phyloP scores from a whole-genome alignment of 768 basidiomycete genomes.

The Mycena belliarum region DNA sequence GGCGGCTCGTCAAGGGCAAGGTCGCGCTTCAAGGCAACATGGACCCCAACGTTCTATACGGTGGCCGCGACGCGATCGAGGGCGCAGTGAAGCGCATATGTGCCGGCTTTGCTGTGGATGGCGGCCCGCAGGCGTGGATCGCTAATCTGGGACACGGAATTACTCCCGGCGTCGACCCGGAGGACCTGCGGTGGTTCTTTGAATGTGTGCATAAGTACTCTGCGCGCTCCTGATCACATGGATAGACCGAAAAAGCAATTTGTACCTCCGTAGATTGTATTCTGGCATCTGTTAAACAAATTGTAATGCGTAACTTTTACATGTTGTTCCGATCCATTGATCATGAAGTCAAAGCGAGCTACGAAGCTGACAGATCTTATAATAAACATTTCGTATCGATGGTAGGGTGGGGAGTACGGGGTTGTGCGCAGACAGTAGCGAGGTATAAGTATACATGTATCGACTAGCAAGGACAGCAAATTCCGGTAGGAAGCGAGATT shows the following conservation, averaged over 20 bases:
- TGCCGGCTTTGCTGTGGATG: slow-evolving; percentile 65
- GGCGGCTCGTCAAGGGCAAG: slow-evolving; percentile 56
- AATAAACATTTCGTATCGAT: slow-evolving; percentile 15
- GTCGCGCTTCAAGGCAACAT: slow-evolving; percentile 90
- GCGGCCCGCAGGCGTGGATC: slow-evolving; percentile 78
- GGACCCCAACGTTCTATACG: slow-evolving; percentile 87
- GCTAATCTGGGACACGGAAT: slow-evolving; percentile 97
- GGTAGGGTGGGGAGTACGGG: slow-evolving; percentile 22
- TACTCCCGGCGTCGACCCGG: slow-evolving; percentile 92
- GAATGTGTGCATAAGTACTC: slow-evolving; percentile 89
- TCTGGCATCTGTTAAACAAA: neutral
- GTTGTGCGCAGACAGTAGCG: slow-evolving; percentile 15
- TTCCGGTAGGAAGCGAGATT: slow-evolving; percentile 12
- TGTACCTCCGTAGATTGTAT: slow-evolving; percentile 13
- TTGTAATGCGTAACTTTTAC: slow-evolving; percentile 4
- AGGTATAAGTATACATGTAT: slow-evolving; percentile 16
- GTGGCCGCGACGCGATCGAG: slow-evolving; percentile 85
- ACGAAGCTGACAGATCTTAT: slow-evolving; percentile 8
- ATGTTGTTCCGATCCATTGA: neutral
- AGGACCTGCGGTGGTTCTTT: slow-evolving; percentile 89
- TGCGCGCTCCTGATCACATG: slow-evolving; percentile 17
- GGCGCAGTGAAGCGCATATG: slow-evolving; percentile 81
- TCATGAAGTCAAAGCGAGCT: neutral
- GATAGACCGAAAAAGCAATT: slow-evolving; percentile 7
- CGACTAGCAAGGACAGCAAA: slow-evolving; percentile 19